These are phyloP conservation scores for Lipomyces spencermartinsiae DNA, from an alignment of 805 yeast genomes.

Conservation along the genomic window DNA sequence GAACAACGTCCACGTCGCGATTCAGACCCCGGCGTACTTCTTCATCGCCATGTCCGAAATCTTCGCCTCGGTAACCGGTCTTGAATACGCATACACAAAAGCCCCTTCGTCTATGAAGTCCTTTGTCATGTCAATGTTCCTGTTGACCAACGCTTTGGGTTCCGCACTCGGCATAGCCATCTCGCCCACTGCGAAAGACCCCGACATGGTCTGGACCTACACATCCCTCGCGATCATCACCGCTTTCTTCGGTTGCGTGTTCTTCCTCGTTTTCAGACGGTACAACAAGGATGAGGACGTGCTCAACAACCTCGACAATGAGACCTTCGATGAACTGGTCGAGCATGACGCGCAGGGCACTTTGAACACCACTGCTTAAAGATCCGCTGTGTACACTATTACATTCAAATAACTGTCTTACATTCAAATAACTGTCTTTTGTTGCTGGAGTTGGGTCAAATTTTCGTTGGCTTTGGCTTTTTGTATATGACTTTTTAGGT, in stretches of 20 bases:
- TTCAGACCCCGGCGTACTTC: constrained; percentile 75
- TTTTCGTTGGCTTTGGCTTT: background rate
- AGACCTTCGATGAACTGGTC: constrained; percentile 15
- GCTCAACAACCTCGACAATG: constrained; percentile 53
- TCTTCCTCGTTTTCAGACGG: constrained; percentile 65
- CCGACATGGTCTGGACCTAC: constrained; percentile 73
- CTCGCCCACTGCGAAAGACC: constrained; percentile 69
- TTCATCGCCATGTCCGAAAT: constrained; percentile 78
- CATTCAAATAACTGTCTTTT: background rate
- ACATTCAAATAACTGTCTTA: background rate
- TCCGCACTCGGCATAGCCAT: constrained; percentile 78
- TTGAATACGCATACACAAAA: constrained; percentile 83
- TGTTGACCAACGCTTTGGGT: constrained; percentile 77
- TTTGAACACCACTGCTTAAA: constrained; percentile 26
- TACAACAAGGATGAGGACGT: constrained; percentile 65
- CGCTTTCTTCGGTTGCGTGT: constrained; percentile 61
- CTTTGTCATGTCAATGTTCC: constrained; percentile 64
- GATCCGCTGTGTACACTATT: background rate
- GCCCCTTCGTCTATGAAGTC: constrained; percentile 76
- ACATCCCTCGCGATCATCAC: constrained; percentile 67
- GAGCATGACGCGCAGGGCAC: constrained; percentile 24
- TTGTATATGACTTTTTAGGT: background rate
- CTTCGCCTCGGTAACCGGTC: constrained; percentile 79
- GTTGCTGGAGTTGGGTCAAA: background rate
- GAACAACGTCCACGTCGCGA: constrained; percentile 67